phyloP scores from a whole-genome alignment of 2,329 filamentous ascomycete species.

The Drechslerella dactyloides region DNA sequence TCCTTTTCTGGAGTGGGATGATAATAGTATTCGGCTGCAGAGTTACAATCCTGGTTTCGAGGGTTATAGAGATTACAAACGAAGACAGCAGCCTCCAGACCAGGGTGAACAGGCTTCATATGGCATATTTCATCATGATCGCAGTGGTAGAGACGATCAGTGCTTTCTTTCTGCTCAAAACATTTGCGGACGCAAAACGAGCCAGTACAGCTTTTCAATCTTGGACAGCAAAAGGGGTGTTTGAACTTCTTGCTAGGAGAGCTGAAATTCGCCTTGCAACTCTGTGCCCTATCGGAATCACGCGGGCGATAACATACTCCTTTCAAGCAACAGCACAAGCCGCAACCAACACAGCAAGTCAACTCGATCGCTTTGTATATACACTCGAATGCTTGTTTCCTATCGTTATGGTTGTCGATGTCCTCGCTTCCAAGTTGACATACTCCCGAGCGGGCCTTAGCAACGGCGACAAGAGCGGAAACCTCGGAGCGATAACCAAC shows the following conservation, averaged over 20 bases:
- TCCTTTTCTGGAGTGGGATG: conserved; percentile 67
- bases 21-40: conserved; percentile 63
- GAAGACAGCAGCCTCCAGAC: conserved; percentile 54
- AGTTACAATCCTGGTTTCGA: conserved; percentile 57
- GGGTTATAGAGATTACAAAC: conserved; percentile 56
- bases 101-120: conserved; percentile 59
- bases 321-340: conserved; percentile 58
- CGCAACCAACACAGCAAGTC: conserved; percentile 58
- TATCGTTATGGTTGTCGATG: conserved; percentile 58
- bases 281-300: conserved; percentile 58
- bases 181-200: conserved; percentile 55
- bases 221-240: conserved; percentile 56
- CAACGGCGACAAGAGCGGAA: conserved; percentile 32
- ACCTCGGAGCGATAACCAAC: neutral
- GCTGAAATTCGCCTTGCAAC: conserved; percentile 59
- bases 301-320: conserved; percentile 60
- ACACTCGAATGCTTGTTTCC: conserved; percentile 60
- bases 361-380: conserved; percentile 60
- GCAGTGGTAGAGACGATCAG: conserved; percentile 60
- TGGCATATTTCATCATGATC: conserved; percentile 60
- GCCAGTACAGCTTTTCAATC: conserved; percentile 55
- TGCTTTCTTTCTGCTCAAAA: conserved; percentile 59
- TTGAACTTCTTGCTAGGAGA: conserved; percentile 59
- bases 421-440: conserved; percentile 56
- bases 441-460: conserved; percentile 22